phyloP scores from a whole-genome alignment of 257 asterid species.

The Leonotis leonurus region DNA sequence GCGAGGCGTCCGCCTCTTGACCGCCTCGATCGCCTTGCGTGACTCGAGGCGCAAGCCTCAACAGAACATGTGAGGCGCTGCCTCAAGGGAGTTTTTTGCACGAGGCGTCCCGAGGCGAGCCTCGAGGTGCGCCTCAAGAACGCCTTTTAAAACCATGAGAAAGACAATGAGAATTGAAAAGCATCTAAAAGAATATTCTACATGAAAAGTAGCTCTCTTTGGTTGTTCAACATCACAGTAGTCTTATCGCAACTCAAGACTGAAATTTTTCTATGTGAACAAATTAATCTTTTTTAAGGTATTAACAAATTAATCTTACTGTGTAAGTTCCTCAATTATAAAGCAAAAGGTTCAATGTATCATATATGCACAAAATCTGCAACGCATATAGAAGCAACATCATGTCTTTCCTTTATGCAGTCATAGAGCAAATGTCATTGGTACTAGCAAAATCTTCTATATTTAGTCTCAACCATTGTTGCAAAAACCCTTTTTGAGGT shows the following conservation, averaged over 20 bases:
- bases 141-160: too few species aligned
- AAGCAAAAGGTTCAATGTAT: not conserved
- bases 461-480: too few species aligned
- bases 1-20: too few species aligned
- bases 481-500: too few species aligned
- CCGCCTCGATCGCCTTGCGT: too few species aligned
- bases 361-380: not conserved
- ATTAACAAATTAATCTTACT: too few species aligned
- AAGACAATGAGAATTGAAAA: not conserved
- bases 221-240: not conserved
- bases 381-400: not conserved
- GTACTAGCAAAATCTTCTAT: not conserved
- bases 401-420: not conserved
- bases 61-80: too few species aligned
- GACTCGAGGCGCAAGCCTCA: too few species aligned
- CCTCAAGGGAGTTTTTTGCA: too few species aligned
- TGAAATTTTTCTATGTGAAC: not conserved
- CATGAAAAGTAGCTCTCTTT: not conserved
- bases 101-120: too few species aligned
- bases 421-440: not conserved
- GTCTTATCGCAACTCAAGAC: not conserved
- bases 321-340: not conserved
- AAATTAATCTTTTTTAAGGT: not conserved
- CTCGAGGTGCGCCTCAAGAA: too few species aligned
- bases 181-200: not conserved